A percentile compares a stretch with the other conserved stretches of the same genome.
Conservation (phyloP, 2,329 filamentous ascomycete species). For the Ascosphaera aggregata region DNA sequence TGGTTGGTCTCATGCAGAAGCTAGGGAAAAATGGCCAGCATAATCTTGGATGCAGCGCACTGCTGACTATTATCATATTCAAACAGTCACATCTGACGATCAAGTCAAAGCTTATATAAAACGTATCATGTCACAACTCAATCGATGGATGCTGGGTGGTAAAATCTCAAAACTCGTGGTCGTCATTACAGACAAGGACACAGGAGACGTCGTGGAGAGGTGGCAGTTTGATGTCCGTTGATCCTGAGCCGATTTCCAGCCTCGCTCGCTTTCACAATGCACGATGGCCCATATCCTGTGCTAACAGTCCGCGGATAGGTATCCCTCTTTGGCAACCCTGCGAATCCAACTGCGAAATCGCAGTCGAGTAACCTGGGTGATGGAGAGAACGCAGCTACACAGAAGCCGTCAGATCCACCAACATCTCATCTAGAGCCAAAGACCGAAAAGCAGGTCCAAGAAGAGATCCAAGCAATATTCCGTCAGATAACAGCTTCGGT, state of each 20-base stretch:
- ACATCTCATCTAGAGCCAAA: conserved; percentile 34
- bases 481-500: conserved; percentile 95
- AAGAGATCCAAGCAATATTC: conserved; percentile 91
- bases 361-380: not conserved
- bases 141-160: conserved; percentile 91
- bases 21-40: not conserved
- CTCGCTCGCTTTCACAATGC: too few species aligned
- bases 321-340: conserved; percentile 16
- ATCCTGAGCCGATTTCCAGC: too few species aligned
- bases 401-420: conserved; percentile 4
- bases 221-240: conserved; percentile 82
- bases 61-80: too few species aligned
- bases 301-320: conserved; percentile 3
- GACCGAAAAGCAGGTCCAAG: conserved; percentile 80
- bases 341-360: conserved; percentile 14
- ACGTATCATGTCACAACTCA: conserved; percentile 95
- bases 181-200: conserved; percentile 92
- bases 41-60: not conserved
- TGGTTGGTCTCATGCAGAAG: conserved; percentile 24
- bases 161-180: conserved; percentile 96
- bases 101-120: conserved; percentile 99
- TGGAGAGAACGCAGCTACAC: not conserved
- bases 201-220: conserved; percentile 81
- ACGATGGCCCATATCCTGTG: too few species aligned
- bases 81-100: conserved; percentile 68